These are phyloP conservation scores for Lumnitzera racemosa DNA, from an alignment of 345 rosid genomes.

Conservation along the genomic window DNA sequence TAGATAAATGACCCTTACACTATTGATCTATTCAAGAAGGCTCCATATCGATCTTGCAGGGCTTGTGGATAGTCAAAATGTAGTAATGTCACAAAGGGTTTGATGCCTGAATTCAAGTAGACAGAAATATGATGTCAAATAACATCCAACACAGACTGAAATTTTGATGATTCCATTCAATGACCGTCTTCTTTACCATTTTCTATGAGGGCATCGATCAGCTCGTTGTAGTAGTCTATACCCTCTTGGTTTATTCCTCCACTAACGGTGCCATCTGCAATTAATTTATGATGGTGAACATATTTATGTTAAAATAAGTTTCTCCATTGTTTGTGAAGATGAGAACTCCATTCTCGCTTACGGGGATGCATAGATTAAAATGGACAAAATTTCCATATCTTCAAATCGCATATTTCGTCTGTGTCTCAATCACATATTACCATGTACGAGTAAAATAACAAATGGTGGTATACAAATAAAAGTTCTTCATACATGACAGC, in stretches of 20 bases:
- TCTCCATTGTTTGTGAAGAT: not conserved
- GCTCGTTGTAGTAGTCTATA: slow-evolving; percentile 25
- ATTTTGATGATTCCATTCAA: not conserved
- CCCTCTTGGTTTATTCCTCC: slow-evolving; percentile 33
- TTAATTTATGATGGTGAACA: not conserved
- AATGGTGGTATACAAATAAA: too few species aligned
- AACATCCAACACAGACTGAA: not conserved
- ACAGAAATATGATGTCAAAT: not conserved
- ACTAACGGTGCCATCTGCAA: slow-evolving; percentile 25
- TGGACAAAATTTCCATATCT: too few species aligned
- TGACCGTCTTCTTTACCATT: slow-evolving; percentile 11
- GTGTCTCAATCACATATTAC: too few species aligned
- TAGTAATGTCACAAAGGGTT: slow-evolving; percentile 25
- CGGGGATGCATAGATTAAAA: not conserved
- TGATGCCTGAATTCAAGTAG: slow-evolving; percentile 17
- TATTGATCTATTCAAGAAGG: slow-evolving; percentile 23
- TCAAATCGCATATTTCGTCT: too few species aligned
- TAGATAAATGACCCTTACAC: slow-evolving; percentile 18
- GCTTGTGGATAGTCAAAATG: slow-evolving; percentile 37
- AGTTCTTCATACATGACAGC: too few species aligned
- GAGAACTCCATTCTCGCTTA: not conserved
- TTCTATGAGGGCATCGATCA: slow-evolving; percentile 18
- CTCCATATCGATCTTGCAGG: slow-evolving; percentile 28
- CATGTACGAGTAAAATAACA: too few species aligned
- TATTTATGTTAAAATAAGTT: not conserved